A percentile compares a stretch with the other conserved stretches of the same genome.
Evolutionary conservation across 108 stramenopile species (phyloP).

Genomic region (Skeletonema grethae): DNA sequence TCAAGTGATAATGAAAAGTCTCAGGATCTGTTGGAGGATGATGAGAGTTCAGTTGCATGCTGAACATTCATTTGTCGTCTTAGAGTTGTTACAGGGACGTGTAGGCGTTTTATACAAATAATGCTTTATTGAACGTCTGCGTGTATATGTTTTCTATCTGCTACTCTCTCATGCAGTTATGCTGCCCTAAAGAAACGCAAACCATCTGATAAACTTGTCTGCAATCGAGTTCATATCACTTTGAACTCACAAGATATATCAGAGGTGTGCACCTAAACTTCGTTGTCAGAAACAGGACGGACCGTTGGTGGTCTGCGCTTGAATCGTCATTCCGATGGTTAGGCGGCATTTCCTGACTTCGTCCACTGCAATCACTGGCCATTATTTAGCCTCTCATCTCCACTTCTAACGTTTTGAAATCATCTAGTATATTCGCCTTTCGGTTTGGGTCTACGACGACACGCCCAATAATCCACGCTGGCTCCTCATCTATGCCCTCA

Average conservation of each 20-base stretch:
- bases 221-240: constrained; percentile 3
- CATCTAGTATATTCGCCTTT: constrained; percentile 64
- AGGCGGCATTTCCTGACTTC: not conserved
- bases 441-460: constrained; percentile 56
- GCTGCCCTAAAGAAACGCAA: not conserved
- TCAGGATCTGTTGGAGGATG: not conserved
- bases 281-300: constrained; percentile 39
- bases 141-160: not conserved
- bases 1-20: not conserved
- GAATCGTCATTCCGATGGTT: constrained; percentile 42
- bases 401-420: constrained; percentile 64
- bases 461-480: constrained; percentile 81
- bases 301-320: not conserved
- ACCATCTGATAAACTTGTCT: constrained; percentile 2
- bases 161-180: not conserved
- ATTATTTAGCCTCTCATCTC: not conserved
- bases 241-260: constrained; percentile 1
- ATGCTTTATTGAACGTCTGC: not conserved
- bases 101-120: not conserved
- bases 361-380: not conserved
- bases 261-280: constrained; percentile 2
- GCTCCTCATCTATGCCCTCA: constrained; percentile 66
- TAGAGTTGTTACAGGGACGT: not conserved
- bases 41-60: not conserved
- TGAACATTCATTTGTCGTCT: not conserved